phyloP scores from a whole-genome alignment of 805 yeast species.

The Cyberlindnera nakhonratchasimensis region DNA sequence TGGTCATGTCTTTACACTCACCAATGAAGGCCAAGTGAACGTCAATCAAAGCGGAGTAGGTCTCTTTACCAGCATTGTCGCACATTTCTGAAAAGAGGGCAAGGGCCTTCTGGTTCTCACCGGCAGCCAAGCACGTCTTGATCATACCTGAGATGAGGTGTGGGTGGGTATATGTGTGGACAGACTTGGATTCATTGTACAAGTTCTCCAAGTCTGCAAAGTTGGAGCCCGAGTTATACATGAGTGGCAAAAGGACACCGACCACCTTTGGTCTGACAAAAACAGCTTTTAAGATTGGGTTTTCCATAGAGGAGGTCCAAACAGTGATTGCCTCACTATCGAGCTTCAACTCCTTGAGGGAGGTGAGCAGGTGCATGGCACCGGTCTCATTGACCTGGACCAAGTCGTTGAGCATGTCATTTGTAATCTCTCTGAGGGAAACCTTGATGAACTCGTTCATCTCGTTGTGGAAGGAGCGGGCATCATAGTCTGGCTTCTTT shows the following conservation, averaged over 20 bases:
- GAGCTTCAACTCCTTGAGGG: constrained; percentile 57
- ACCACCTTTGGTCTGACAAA: constrained; percentile 65
- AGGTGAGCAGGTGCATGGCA: constrained; percentile 53
- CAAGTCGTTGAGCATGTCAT: constrained; percentile 43
- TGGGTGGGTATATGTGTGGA: constrained; percentile 29
- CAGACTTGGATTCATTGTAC: constrained; percentile 43
- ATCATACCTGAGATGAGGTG: constrained; percentile 70
- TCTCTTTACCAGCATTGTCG: constrained; percentile 40
- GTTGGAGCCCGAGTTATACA: constrained; percentile 56
- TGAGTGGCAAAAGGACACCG: constrained; percentile 64
- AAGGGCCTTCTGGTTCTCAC: constrained; percentile 63
- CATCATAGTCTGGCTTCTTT: constrained; percentile 58
- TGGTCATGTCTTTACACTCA: constrained; percentile 63
- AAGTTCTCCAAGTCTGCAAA: constrained; percentile 60
- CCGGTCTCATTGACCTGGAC: constrained; percentile 49
- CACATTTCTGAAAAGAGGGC: constrained; percentile 59
- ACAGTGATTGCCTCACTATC: constrained; percentile 61
- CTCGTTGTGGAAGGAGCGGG: constrained; percentile 52
- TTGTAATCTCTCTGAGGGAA: constrained; percentile 50
- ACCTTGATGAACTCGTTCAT: constrained; percentile 47
- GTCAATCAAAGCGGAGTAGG: constrained; percentile 57
- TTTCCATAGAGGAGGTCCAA: constrained; percentile 64
- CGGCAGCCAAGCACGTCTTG: constrained; percentile 62
- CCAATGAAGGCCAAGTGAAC: constrained; percentile 80
- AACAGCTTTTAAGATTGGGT: constrained; percentile 36